Percentiles rank a stretch among this genome's conserved stretches.
phyloP scores from a whole-genome alignment of 1,284 basidiomycete genomes.

The Ustilago cynodontis region DNA sequence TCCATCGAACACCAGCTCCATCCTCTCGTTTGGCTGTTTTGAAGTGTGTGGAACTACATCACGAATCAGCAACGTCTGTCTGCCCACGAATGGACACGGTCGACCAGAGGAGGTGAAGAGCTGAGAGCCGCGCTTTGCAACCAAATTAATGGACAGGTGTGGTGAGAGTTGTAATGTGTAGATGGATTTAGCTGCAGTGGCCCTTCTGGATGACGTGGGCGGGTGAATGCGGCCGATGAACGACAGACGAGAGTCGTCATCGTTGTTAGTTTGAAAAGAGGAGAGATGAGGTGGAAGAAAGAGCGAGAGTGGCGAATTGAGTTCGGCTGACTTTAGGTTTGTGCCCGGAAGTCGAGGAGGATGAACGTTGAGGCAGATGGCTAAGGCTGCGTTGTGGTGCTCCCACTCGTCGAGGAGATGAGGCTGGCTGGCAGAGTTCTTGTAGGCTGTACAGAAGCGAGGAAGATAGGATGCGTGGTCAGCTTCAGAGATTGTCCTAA shows the following conservation, averaged over 20 bases:
- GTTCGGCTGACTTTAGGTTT: neutral
- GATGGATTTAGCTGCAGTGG: neutral
- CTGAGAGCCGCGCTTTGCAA: neutral
- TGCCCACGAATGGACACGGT: neutral
- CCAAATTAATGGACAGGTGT: neutral
- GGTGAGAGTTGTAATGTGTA: neutral
- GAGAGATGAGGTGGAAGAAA: neutral
- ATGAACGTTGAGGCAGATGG: neutral
- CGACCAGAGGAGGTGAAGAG: neutral
- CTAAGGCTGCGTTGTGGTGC: neutral
- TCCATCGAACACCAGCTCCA: constrained; percentile 1
- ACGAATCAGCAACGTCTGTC: neutral
- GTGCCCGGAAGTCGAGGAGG: neutral
- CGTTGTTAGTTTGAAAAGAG: neutral
- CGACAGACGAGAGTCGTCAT: neutral
- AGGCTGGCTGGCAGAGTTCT: neutral
- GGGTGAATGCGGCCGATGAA: neutral
- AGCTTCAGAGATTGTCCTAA: neutral
- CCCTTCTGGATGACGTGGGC: neutral
- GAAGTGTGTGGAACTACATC: neutral
- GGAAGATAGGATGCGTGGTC: neutral
- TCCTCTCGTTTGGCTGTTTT: neutral
- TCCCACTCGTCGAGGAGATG: neutral
- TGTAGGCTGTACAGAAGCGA: neutral
- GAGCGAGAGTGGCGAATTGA: neutral